phyloP scores from a whole-genome alignment of 176 grass and related monocot species.

The Triticum monococcum region DNA sequence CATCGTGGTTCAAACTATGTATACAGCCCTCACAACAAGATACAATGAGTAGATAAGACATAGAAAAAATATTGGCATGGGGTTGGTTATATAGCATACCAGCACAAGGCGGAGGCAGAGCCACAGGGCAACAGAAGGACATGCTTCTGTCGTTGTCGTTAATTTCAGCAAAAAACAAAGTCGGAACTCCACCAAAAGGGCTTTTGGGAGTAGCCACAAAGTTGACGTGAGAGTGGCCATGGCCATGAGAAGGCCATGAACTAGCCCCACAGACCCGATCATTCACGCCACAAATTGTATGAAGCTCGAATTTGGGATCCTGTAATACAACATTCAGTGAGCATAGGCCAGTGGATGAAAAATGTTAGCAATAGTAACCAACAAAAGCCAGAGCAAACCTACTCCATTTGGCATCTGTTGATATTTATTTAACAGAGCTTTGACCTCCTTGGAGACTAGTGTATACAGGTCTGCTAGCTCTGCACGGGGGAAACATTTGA shows the following conservation, averaged over 20 bases:
- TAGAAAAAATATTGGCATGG: not conserved
- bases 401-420: not conserved
- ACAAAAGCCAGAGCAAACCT: not conserved
- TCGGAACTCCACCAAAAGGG: not conserved
- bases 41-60: not conserved
- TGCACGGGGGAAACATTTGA: not conserved
- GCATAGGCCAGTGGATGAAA: not conserved
- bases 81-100: not conserved
- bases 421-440: not conserved
- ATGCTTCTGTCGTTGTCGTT: not conserved
- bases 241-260: not conserved
- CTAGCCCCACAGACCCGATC: not conserved
- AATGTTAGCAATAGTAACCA: not conserved
- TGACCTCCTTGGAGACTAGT: not conserved
- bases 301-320: conserved; percentile 13
- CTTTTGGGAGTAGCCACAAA: not conserved
- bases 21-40: not conserved
- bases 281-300: not conserved
- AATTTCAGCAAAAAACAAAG: not conserved
- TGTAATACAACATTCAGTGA: not conserved
- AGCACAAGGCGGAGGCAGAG: not conserved
- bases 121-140: not conserved
- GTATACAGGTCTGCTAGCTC: not conserved
- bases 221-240: not conserved
- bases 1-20: too few relatives aligned